A percentile compares a stretch with the other conserved stretches of the same genome.
These are phyloP conservation scores for Penicillium sp. DNA, from an alignment of 2,329 filamentous ascomycete genomes.

Conservation along the genomic window DNA sequence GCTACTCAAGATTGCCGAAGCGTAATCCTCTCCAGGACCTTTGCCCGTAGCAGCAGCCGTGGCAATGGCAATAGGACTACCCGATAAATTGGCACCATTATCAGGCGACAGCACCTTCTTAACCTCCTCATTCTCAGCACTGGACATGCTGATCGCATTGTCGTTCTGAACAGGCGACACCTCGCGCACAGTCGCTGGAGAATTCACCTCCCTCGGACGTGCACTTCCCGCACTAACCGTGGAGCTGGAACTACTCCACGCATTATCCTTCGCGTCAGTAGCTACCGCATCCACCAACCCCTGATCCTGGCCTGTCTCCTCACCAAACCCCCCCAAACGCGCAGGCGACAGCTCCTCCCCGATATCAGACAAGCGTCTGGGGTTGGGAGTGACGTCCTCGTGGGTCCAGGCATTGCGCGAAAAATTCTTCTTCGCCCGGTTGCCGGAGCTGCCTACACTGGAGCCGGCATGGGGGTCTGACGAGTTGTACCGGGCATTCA, in stretches of 20 bases:
- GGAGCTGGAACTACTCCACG: constrained; percentile 39
- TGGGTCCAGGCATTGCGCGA: constrained; percentile 36
- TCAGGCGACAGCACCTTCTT: constrained; percentile 1
- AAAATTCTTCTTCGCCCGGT: constrained; percentile 30
- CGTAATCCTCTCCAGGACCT: constrained; percentile 62
- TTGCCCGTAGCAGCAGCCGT: constrained; percentile 39
- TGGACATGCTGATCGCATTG: constrained; percentile 4
- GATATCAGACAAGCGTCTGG: constrained; percentile 46
- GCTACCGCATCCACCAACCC: constrained; percentile 22
- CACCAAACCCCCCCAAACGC: constrained; percentile 20
- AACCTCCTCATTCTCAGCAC: constrained; percentile 1
- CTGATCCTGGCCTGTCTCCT: constrained; percentile 4
- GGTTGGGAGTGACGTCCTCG: constrained; percentile 34
- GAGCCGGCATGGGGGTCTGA: constrained; percentile 11
- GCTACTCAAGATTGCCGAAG: constrained; percentile 73
- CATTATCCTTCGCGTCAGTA: constrained; percentile 50
- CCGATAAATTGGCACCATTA: constrained; percentile 1
- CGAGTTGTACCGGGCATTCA: constrained; percentile 35
- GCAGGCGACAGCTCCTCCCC: constrained; percentile 42
- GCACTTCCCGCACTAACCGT: constrained; percentile 34
- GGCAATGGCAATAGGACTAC: constrained; percentile 25
- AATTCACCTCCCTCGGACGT: constrained; percentile 17
- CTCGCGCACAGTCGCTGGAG: constrained; percentile 8
- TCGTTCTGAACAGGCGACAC: constrained; percentile 5
- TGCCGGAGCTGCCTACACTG: not conserved